Base-by-base conservation (phyloP, 1,284 basidiomycete genomes). In the Trichosporon asahii region DNA sequence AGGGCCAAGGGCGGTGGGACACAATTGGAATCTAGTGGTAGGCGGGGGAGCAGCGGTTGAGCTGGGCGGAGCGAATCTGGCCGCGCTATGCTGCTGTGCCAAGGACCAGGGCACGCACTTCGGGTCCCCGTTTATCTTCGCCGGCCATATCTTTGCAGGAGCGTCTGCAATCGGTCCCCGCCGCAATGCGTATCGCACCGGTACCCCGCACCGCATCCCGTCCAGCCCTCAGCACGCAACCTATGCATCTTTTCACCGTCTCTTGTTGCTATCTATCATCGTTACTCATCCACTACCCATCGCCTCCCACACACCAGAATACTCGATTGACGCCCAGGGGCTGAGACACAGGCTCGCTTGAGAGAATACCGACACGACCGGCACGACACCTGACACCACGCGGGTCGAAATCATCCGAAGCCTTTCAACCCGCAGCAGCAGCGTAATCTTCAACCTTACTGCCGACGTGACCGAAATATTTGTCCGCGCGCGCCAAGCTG, bases 391-490 rank as follows among this genome's bases (percentile, higher is more conserved):
- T 53, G 49, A 53, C 49, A 53, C 49, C 49, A 25, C 49, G 23
- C 49, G 49, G 49, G 49, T 53, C 49, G 49, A 53, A 53, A 53
- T 53, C 49, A 53, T 53, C 49, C 49, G 49, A 53, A 23, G 15
- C 21, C 49, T 1, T 23, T 9, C 15, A 23, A 2, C 21, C 49
- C 49, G 21, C 49, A 9, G 15, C 40, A 18, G 18, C 40, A 44
- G 40, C 49, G 49, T 53, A 53, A 53, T 53, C 49, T 53, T 46
- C 21, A 53, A 53, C 49, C n/a, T 53, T 53, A 53, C 49, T 23
- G 49, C 49, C 49, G 49, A 53, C 49, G 49, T 53, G 49, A 53
- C 49, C 49, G 49, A 53, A 53, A 53, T 53, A 53, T 53, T 53
- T 53, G 49, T 53, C 49, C 49, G 49, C 49, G 49, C 49, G n/a